Conservation (phyloP, 2,329 filamentous ascomycete species). For the Pezicula carpinea region DNA sequence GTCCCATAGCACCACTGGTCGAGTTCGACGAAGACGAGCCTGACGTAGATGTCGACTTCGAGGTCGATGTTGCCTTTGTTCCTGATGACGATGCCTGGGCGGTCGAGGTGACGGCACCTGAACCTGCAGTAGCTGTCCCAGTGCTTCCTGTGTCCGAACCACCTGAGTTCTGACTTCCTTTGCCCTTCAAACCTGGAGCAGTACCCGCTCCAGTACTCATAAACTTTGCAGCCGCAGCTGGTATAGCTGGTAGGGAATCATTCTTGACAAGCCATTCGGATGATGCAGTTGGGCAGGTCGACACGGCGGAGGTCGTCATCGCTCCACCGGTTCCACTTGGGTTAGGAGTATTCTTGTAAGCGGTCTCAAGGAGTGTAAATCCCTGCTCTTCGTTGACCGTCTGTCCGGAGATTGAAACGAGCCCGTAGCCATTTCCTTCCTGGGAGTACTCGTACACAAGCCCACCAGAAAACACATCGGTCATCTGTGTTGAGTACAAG, state of each 20-base stretch:
- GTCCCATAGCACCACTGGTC: not conserved
- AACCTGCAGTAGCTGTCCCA: conserved; percentile 23
- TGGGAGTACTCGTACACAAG: conserved; percentile 92
- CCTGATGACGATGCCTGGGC: not conserved
- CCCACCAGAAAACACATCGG: conserved; percentile 85
- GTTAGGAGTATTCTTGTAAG: conserved; percentile 36
- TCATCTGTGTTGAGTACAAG: conserved; percentile 82
- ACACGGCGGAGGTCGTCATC: conserved; percentile 31
- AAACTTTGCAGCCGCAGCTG: conserved; percentile 33
- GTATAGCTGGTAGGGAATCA: conserved; percentile 43
- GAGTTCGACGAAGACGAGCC: not conserved
- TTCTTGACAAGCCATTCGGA: conserved; percentile 43
- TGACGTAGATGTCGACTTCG: not conserved
- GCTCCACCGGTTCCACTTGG: conserved; percentile 50
- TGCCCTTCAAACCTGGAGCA: conserved; percentile 35
- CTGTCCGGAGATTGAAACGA: conserved; percentile 26
- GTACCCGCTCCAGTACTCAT: conserved; percentile 44
- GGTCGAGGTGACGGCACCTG: conserved; percentile 16
- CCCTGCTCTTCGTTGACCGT: conserved; percentile 38
- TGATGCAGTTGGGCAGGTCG: conserved; percentile 40
- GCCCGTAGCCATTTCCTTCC: conserved; percentile 72
- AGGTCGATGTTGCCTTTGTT: not conserved
- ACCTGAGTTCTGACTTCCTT: conserved; percentile 24
- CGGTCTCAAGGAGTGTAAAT: conserved; percentile 42
- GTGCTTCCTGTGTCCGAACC: conserved; percentile 15